Evolutionary conservation across 148 eudicot species (phyloP).

Genomic region (Rheum nobile): DNA sequence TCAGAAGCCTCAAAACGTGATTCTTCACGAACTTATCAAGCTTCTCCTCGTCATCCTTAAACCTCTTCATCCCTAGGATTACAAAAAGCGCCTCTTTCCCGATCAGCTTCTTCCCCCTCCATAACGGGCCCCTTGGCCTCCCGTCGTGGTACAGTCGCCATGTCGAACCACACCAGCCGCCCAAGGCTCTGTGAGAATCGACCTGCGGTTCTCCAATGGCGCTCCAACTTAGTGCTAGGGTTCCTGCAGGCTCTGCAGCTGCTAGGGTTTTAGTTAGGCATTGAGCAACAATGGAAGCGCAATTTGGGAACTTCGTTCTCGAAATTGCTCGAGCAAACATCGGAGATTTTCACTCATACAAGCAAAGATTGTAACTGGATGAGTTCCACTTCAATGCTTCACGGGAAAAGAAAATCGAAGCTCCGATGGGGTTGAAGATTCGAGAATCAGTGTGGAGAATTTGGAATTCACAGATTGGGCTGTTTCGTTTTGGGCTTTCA

Average conservation of each 20-base stretch:
- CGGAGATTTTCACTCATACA: neutral
- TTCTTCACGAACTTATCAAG: conserved; percentile 49
- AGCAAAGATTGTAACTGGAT: neutral
- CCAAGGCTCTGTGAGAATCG: neutral
- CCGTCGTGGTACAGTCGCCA: conserved; percentile 52
- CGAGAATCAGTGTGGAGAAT: neutral
- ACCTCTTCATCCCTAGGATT: conserved; percentile 53
- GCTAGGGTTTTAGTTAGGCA: conserved; percentile 5
- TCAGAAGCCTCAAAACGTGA: conserved; percentile 63
- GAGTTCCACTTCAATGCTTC: neutral
- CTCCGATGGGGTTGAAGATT: neutral
- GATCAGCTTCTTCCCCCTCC: conserved; percentile 81
- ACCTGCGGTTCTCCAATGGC: neutral
- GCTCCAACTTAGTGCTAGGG: neutral
- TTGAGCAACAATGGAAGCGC: conserved; percentile 5
- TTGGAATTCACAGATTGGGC: no score
- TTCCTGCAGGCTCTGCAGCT: neutral
- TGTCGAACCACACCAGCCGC: neutral
- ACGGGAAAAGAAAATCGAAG: neutral
- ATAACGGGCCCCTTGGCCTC: conserved; percentile 83
- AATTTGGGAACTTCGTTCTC: conserved; percentile 11
- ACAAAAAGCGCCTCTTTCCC: conserved; percentile 88
- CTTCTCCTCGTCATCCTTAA: conserved; percentile 56
- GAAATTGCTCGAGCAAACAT: conserved; percentile 25
- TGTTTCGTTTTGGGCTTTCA: no score